phyloP scores from a whole-genome alignment of 2,329 filamentous ascomycete species.

The Stagonosporopsis tanaceti region DNA sequence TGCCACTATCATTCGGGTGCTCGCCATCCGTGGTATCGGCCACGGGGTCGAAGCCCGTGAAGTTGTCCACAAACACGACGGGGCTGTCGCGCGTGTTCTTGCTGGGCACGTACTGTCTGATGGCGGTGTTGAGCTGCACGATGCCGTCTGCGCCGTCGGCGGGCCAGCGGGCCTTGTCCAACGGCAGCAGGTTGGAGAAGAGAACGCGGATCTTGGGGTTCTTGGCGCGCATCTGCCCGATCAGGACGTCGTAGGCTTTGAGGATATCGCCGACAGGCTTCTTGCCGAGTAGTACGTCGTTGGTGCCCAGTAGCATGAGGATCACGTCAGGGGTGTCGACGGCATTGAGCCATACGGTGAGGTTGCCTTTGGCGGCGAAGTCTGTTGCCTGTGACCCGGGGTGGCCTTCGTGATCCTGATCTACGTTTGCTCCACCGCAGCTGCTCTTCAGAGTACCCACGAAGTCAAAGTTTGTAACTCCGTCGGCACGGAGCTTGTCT shows the following conservation, averaged over 20 bases:
- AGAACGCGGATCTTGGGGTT: conserved; percentile 53
- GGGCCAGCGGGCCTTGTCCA: conserved; percentile 37
- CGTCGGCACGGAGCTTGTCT: conserved; percentile 34
- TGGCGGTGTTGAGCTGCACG: conserved; percentile 27
- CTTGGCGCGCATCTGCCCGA: conserved; percentile 53
- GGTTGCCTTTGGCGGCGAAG: conserved; percentile 50
- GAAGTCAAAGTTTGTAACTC: conserved; percentile 44
- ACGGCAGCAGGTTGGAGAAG: conserved; percentile 43
- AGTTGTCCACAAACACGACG: conserved; percentile 43
- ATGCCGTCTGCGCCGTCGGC: conserved; percentile 27
- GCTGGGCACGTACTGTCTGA: conserved; percentile 29
- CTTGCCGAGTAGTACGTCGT: conserved; percentile 53
- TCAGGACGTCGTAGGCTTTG: conserved; percentile 49
- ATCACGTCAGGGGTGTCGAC: conserved; percentile 53
- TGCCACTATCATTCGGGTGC: conserved; percentile 44
- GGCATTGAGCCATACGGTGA: conserved; percentile 51
- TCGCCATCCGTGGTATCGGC: conserved; percentile 45
- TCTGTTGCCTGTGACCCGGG: conserved; percentile 52
- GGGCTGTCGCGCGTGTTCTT: conserved; percentile 33
- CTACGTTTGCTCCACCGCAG: conserved; percentile 51
- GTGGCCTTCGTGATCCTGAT: conserved; percentile 57
- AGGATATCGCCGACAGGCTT: conserved; percentile 45
- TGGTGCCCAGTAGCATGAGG: conserved; percentile 57
- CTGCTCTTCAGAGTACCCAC: conserved; percentile 46
- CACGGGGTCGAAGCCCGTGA: conserved; percentile 37